A percentile compares a stretch with the other conserved stretches of the same genome.
Evolutionary conservation across 2,329 filamentous ascomycete species (phyloP).

Genomic region (Emergomyces pasteurianus): DNA sequence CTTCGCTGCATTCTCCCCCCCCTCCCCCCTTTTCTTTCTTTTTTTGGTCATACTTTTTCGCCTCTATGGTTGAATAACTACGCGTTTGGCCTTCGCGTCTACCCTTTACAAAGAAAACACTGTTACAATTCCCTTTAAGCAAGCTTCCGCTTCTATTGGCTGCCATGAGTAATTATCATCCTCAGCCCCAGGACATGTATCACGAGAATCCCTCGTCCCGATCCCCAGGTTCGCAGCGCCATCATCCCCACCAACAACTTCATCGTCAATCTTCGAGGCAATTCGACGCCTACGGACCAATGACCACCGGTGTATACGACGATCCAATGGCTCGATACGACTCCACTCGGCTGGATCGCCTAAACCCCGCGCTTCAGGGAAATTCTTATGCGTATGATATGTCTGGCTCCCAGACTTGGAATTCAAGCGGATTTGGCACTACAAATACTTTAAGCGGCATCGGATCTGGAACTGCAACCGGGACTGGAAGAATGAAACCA

Average conservation of each 20-base stretch:
- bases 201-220: slow-evolving; percentile 60
- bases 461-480: slow-evolving; percentile 45
- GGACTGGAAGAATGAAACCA: slow-evolving; percentile 44
- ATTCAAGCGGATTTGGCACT: slow-evolving; percentile 58
- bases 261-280: slow-evolving; percentile 64
- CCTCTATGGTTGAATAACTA: neutral
- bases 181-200: slow-evolving; percentile 40
- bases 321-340: slow-evolving; percentile 48
- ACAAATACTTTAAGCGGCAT: slow-evolving; percentile 52
- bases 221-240: slow-evolving; percentile 62
- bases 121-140: slow-evolving; percentile 14
- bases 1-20: neutral
- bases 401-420: slow-evolving; percentile 64
- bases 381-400: slow-evolving; percentile 59
- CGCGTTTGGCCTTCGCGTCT: neutral
- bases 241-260: slow-evolving; percentile 41
- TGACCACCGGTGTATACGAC: slow-evolving; percentile 61
- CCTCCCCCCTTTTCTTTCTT: too few relatives aligned
- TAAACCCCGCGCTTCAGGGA: slow-evolving; percentile 44
- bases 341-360: slow-evolving; percentile 44
- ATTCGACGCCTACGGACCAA: slow-evolving; percentile 60
- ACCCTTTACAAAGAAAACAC: neutral
- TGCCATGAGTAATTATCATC: slow-evolving; percentile 23
- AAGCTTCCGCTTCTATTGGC: slow-evolving; percentile 18
- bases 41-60: neutral